These are phyloP conservation scores for Lolium multiflorum DNA, from an alignment of 176 grass and related monocot genomes.

Conservation along the genomic window DNA sequence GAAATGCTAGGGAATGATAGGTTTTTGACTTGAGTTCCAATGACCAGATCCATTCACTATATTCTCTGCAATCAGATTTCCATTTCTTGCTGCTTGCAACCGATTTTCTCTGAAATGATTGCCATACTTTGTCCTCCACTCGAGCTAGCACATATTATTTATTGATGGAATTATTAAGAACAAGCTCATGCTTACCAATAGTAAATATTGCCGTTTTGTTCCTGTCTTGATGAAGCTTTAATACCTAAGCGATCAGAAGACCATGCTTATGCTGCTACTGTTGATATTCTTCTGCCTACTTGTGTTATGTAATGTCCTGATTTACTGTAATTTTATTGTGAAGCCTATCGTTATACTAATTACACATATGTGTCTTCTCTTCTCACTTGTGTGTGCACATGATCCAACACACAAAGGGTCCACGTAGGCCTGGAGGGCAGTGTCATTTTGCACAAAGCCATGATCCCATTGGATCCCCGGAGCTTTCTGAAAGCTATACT, in stretches of 20 bases:
- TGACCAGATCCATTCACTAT: constrained; percentile 15
- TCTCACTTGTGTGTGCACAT: constrained; percentile 24
- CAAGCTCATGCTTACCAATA: constrained; percentile 22
- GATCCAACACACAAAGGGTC: constrained; percentile 54
- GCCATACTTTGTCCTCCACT: not conserved
- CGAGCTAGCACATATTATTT: constrained; percentile 34
- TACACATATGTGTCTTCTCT: not conserved
- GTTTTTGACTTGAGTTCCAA: constrained; percentile 19
- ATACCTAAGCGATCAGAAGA: constrained; percentile 4
- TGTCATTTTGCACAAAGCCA: constrained; percentile 74
- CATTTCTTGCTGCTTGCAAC: not conserved
- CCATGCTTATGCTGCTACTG: constrained; percentile 25
- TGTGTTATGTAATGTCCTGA: constrained; percentile 27
- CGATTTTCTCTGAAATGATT: not conserved
- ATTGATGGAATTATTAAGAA: constrained; percentile 25
- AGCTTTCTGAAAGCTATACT: constrained; percentile 75
- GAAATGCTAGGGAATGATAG: not conserved
- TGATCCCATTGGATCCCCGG: constrained; percentile 72
- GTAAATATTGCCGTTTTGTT: constrained; percentile 10
- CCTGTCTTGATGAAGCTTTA: not conserved
- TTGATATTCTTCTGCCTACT: constrained; percentile 4
- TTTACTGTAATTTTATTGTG: not conserved
- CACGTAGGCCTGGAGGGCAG: constrained; percentile 60
- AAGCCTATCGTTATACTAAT: constrained; percentile 38
- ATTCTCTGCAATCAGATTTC: constrained; percentile 26